Conservation (phyloP, 208 protist species). For the Acanthamoeba polyphaga region DNA sequence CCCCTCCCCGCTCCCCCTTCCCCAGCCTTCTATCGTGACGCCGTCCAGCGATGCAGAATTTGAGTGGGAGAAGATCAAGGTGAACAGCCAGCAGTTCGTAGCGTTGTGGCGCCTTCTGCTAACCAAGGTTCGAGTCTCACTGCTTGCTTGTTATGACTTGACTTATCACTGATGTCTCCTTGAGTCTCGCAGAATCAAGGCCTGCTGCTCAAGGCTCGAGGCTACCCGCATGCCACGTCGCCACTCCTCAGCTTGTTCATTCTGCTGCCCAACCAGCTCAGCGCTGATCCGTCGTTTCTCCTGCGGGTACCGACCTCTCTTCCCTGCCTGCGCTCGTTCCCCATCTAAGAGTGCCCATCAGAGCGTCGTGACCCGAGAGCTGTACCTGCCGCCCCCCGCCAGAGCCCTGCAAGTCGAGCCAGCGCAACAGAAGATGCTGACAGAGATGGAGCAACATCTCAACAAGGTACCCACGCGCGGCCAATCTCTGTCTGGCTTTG, state of each 20-base stretch:
- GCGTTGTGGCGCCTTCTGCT: slow-evolving; percentile 17
- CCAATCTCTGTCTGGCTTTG: not conserved
- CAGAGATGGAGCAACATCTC: not conserved
- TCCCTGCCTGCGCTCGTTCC: not conserved
- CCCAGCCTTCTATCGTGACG: not conserved
- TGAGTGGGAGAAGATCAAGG: not conserved
- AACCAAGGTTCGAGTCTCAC: not conserved
- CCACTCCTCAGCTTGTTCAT: not conserved
- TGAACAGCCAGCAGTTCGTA: not conserved
- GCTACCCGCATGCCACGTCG: not conserved
- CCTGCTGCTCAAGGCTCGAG: not conserved
- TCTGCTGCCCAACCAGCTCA: slow-evolving; percentile 1
- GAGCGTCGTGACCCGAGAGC: not conserved
- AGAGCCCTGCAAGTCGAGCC: not conserved
- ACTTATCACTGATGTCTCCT: not conserved
- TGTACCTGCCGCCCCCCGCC: not conserved
- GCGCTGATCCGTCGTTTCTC: not conserved
- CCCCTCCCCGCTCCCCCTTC: not conserved
- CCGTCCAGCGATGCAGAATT: not conserved
- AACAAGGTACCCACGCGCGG: not conserved
- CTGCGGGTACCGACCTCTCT: not conserved
- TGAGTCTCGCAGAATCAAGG: not conserved
- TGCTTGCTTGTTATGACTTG: not conserved
- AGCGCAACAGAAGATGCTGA: not conserved
- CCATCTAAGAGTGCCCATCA: not conserved